Conservation (phyloP, 371 early-diverging fungal genomes). For the Batkoa obscura region DNA sequence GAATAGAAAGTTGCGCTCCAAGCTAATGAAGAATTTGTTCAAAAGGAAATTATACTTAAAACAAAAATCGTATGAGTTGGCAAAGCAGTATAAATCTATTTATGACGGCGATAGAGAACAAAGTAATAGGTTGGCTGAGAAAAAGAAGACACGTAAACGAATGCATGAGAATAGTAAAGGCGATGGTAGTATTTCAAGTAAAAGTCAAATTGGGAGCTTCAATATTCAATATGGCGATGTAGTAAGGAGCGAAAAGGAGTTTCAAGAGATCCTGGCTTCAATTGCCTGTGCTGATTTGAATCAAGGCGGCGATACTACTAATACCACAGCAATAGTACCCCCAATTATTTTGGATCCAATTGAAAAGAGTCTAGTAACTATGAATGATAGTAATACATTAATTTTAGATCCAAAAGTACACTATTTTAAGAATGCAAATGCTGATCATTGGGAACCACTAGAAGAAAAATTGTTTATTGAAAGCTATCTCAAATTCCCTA, state of each 20-base stretch:
- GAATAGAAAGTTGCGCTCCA: too few relatives aligned
- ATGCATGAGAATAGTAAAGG: not conserved
- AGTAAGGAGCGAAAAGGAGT: conserved; percentile 2
- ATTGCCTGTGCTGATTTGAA: not conserved
- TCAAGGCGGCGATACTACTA: not conserved
- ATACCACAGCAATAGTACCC: not conserved
- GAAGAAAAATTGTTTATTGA: conserved; percentile 62
- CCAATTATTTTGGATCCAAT: not conserved
- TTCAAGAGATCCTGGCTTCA: not conserved
- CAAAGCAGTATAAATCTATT: not conserved
- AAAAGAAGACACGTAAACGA: not conserved
- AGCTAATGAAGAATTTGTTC: not conserved
- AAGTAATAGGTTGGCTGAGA: not conserved
- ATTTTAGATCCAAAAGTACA: not conserved
- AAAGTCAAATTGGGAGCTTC: not conserved
- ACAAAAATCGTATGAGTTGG: not conserved
- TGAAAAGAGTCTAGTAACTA: not conserved
- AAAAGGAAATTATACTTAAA: not conserved
- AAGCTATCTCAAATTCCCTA: conserved; percentile 61
- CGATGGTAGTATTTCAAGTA: not conserved
- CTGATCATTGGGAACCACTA: conserved; percentile 51
- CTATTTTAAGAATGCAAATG: not conserved
- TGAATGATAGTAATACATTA: not conserved
- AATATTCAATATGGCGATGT: not conserved
- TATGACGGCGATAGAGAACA: not conserved